These are phyloP conservation scores for Phialophora tarda DNA, from an alignment of 2,329 filamentous ascomycete genomes.

Conservation along the genomic window DNA sequence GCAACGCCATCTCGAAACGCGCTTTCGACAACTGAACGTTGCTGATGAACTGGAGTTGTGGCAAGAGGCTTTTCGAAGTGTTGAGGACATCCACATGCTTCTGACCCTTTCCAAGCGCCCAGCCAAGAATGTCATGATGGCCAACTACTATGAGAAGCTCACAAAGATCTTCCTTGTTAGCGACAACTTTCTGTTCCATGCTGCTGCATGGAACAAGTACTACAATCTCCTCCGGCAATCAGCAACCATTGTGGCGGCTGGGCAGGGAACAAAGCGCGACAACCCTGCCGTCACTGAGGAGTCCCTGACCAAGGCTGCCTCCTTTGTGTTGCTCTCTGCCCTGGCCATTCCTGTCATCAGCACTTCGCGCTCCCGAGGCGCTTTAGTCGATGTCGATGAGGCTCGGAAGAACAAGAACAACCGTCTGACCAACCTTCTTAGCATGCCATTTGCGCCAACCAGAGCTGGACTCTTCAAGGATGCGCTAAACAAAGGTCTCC, in stretches of 20 bases:
- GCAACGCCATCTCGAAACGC: slow-evolving; percentile 95
- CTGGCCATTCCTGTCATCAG: slow-evolving; percentile 99
- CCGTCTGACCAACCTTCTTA: slow-evolving; percentile 90
- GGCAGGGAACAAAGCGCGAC: slow-evolving; percentile 90
- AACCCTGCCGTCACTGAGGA: slow-evolving; percentile 88
- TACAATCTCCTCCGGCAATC: slow-evolving; percentile 96
- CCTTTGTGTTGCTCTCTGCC: slow-evolving; percentile 92
- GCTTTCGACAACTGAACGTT: slow-evolving; percentile 97
- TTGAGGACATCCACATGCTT: slow-evolving; percentile 97
- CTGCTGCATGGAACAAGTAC: slow-evolving; percentile 95
- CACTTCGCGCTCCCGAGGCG: slow-evolving; percentile 92
- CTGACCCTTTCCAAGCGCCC: slow-evolving; percentile 97
- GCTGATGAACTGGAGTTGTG: slow-evolving; percentile 97
- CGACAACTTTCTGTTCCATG: slow-evolving; percentile 99
- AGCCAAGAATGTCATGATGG: slow-evolving; percentile 99
- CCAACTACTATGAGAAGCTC: slow-evolving; percentile 99
- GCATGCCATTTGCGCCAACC: slow-evolving; percentile 88
- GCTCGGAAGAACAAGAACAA: slow-evolving; percentile 99
- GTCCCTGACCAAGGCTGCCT: slow-evolving; percentile 91
- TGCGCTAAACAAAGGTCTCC: slow-evolving; percentile 89
- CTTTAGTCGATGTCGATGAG: slow-evolving; percentile 95
- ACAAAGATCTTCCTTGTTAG: slow-evolving; percentile 98
- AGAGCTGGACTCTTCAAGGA: slow-evolving; percentile 93
- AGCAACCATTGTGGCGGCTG: slow-evolving; percentile 77
- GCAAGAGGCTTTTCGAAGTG: slow-evolving; percentile 99